These are phyloP conservation scores for Elaeagnus macrophylla DNA, from an alignment of 306 rosid genomes.

Conservation along the genomic window DNA sequence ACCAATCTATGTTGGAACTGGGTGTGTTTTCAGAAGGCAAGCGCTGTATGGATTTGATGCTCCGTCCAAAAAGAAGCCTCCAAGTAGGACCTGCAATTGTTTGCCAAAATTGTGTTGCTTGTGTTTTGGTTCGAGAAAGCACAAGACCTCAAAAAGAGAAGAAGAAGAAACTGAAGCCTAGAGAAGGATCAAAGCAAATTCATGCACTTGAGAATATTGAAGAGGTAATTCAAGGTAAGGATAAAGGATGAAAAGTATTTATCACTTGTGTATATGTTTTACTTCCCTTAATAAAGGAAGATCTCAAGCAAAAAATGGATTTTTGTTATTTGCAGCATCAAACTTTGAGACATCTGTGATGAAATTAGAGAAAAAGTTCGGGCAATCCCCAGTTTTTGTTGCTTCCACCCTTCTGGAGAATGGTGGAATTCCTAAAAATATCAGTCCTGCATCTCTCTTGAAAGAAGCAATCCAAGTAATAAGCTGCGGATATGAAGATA, in stretches of 20 bases:
- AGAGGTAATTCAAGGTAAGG: constrained; percentile 60
- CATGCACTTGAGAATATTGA: constrained; percentile 94
- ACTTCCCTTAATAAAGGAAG: background rate
- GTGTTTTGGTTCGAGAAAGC: constrained; percentile 58
- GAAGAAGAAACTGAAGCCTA: constrained; percentile 71
- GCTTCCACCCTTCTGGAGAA: constrained; percentile 67
- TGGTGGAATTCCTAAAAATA: constrained; percentile 60
- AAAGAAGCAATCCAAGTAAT: constrained; percentile 94
- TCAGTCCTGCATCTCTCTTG: constrained; percentile 73
- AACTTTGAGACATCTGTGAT: constrained; percentile 42
- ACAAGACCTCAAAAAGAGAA: constrained; percentile 48
- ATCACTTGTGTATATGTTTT: background rate
- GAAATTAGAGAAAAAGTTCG: constrained; percentile 83
- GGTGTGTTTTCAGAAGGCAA: constrained; percentile 85
- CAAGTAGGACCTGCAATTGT: constrained; percentile 91
- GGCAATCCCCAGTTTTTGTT: constrained; percentile 85
- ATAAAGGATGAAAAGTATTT: constrained; percentile 16
- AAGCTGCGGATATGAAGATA: constrained; percentile 96
- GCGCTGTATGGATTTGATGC: constrained; percentile 92
- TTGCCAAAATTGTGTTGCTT: constrained; percentile 90
- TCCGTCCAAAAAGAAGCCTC: constrained; percentile 70
- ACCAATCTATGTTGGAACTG: constrained; percentile 95
- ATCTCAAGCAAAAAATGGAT: constrained; percentile 5
- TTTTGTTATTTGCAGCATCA: constrained; percentile 38
- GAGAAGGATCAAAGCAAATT: constrained; percentile 92